Evolutionary conservation across 1,284 basidiomycete genomes (phyloP).

Genomic region (Malassezia psittaci): DNA sequence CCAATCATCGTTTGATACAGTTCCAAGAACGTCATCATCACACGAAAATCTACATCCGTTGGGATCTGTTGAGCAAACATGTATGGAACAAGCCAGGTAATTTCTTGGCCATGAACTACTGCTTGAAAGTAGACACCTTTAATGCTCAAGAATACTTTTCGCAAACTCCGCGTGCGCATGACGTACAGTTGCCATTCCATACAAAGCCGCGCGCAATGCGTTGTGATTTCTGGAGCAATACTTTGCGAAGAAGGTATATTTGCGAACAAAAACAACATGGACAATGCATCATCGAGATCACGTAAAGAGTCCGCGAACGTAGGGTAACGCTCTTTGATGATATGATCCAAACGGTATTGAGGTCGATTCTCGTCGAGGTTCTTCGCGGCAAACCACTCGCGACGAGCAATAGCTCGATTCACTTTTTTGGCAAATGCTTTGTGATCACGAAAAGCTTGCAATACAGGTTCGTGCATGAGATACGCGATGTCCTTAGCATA

Average conservation of each 20-base stretch:
- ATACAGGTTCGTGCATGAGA: constrained; percentile 88
- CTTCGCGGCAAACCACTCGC: constrained; percentile 91
- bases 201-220: constrained; percentile 73
- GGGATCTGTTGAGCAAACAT: constrained; percentile 94
- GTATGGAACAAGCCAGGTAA: constrained; percentile 96
- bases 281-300: constrained; percentile 94
- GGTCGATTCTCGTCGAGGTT: constrained; percentile 74
- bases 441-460: constrained; percentile 91
- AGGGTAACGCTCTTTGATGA: constrained; percentile 96
- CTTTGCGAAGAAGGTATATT: constrained; percentile 56
- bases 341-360: constrained; percentile 67
- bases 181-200: constrained; percentile 68
- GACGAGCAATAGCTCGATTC: constrained; percentile 77
- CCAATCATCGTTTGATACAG: constrained; percentile 93
- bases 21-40: constrained; percentile 97
- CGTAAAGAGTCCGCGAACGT: constrained; percentile 90
- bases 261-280: constrained; percentile 78
- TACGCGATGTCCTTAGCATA: constrained; percentile 97
- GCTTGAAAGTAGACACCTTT: constrained; percentile 99
- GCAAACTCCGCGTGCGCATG: constrained; percentile 73
- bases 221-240: constrained; percentile 71
- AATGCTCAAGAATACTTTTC: constrained; percentile 91
- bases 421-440: constrained; percentile 98
- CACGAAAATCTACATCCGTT: constrained; percentile 87
- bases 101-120: constrained; percentile 78